A percentile compares a stretch with the other conserved stretches of the same genome.
Conservation (phyloP, 2,329 filamentous ascomycete genomes). For the Talaromyces piceae region DNA sequence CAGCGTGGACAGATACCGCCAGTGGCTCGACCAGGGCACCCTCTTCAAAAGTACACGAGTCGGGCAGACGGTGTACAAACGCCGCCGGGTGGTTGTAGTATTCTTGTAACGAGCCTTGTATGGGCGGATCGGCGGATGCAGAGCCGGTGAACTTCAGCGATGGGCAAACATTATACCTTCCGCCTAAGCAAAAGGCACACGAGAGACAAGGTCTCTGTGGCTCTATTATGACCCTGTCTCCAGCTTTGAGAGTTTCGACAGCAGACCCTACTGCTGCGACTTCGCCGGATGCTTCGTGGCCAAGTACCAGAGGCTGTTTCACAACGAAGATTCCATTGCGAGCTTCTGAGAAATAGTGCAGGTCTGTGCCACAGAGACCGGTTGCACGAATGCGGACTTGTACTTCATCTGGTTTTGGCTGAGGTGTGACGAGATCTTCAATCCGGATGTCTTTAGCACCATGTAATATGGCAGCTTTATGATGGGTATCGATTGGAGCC, state of each 20-base stretch:
- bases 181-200: constrained; percentile 46
- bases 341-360: constrained; percentile 72
- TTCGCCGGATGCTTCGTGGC: constrained; percentile 65
- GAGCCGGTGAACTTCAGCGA: constrained; percentile 56
- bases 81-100: constrained; percentile 55
- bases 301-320: constrained; percentile 50
- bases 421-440: too few relatives aligned
- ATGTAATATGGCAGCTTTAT: too few relatives aligned
- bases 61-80: constrained; percentile 60
- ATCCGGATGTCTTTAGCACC: too few relatives aligned
- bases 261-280: constrained; percentile 45
- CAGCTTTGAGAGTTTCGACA: not conserved
- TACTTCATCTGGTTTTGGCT: too few relatives aligned
- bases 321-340: constrained; percentile 28
- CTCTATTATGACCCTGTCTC: not conserved
- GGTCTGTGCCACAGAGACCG: constrained; percentile 57
- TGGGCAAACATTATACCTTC: constrained; percentile 57
- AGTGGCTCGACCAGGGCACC: constrained; percentile 56
- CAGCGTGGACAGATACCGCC: constrained; percentile 55
- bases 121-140: constrained; percentile 57
- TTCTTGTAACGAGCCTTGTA: constrained; percentile 56
- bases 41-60: constrained; percentile 51
- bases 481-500: too few relatives aligned
- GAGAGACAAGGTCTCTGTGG: not conserved
- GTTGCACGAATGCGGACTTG: constrained; percentile 53